These are phyloP conservation scores for Diaporthe sp. DNA, from an alignment of 2,329 filamentous ascomycete genomes.

Conservation along the genomic window DNA sequence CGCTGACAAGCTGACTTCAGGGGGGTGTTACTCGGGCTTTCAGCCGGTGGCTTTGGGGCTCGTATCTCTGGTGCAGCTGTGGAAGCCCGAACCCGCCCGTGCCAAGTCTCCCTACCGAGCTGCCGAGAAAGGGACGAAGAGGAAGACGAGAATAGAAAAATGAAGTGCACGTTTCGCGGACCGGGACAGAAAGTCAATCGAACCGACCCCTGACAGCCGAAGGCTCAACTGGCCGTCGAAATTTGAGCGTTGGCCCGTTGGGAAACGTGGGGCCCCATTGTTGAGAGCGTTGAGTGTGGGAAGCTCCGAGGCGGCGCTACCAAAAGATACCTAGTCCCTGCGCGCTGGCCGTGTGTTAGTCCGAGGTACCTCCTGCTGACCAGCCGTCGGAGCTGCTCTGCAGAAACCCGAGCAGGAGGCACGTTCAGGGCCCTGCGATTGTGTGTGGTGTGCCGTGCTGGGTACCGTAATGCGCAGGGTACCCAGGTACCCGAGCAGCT, in stretches of 20 bases:
- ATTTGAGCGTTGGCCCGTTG: constrained; percentile 27
- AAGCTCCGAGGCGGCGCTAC: constrained; percentile 22
- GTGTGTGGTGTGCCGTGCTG: neutral
- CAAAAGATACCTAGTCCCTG: neutral
- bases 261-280: constrained; percentile 32
- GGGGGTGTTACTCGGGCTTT: constrained; percentile 8
- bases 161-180: neutral
- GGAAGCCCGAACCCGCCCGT: constrained; percentile 18
- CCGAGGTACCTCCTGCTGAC: neutral
- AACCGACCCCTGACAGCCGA: constrained; percentile 18
- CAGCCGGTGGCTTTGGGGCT: constrained; percentile 9
- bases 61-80: neutral
- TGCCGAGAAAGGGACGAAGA: neutral
- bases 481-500: constrained; percentile 28
- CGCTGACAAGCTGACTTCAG: constrained; percentile 16
- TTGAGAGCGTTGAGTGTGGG: constrained; percentile 29
- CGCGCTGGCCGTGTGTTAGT: no score
- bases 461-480: neutral
- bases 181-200: constrained; percentile 4
- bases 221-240: constrained; percentile 23
- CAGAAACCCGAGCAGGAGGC: constrained; percentile 5
- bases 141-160: no score
- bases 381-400: constrained; percentile 15
- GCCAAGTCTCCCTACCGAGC: neutral
- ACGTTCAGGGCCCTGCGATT: constrained; percentile 2